These are phyloP conservation scores for Adansonia grandidieri DNA, from an alignment of 441 rosid genomes.

Conservation along the genomic window DNA sequence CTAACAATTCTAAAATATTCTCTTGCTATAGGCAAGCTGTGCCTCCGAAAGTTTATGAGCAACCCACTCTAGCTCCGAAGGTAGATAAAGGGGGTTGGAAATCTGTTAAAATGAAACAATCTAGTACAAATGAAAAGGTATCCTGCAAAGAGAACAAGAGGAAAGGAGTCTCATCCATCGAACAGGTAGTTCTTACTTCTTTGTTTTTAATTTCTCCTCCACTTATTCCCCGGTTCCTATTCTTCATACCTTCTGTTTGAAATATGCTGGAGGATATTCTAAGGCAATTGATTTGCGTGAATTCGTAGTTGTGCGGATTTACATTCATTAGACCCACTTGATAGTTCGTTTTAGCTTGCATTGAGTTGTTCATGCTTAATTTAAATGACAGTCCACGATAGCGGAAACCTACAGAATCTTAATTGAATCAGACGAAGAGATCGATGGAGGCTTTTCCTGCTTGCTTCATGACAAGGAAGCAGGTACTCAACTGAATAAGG, in stretches of 20 bases:
- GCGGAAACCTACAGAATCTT: conserved; percentile 52
- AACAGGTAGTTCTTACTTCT: conserved; percentile 41
- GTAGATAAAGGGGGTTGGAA: conserved; percentile 65
- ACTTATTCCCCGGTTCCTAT: not conserved
- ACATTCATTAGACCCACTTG: conserved; percentile 12
- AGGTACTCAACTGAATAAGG: conserved; percentile 44
- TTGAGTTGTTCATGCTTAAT: not conserved
- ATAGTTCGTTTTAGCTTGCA: not conserved
- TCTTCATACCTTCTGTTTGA: conserved; percentile 21
- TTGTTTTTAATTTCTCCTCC: not conserved
- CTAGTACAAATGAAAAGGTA: conserved; percentile 30
- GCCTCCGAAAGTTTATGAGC: conserved; percentile 37
- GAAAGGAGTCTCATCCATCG: conserved; percentile 33
- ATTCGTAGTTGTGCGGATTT: not conserved
- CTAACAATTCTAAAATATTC: conserved; percentile 19
- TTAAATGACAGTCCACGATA: conserved; percentile 31
- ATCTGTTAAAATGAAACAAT: conserved; percentile 52
- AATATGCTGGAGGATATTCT: conserved; percentile 22
- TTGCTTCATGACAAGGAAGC: conserved; percentile 58
- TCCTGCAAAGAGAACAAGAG: conserved; percentile 32
- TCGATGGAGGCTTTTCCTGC: conserved; percentile 74
- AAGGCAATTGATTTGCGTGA: conserved; percentile 15
- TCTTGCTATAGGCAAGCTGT: conserved; percentile 49
- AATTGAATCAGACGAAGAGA: conserved; percentile 83
- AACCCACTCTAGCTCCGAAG: conserved; percentile 39